Percentiles rank a stretch among this genome's conserved stretches.
phyloP scores from a whole-genome alignment of 2,329 filamentous ascomycete species.

The Diaporthe capsici region DNA sequence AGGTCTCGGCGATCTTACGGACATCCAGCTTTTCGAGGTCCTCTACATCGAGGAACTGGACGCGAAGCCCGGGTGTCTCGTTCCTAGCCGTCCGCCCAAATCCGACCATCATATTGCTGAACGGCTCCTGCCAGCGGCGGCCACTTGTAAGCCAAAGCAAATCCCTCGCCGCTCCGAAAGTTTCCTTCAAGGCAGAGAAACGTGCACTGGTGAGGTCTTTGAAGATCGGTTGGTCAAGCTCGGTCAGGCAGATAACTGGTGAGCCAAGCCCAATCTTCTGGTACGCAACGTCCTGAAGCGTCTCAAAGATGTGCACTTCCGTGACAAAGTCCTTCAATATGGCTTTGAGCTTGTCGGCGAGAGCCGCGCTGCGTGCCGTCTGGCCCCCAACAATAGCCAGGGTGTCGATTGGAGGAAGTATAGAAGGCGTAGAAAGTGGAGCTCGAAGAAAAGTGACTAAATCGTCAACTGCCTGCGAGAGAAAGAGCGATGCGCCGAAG shows the following conservation, averaged over 20 bases:
- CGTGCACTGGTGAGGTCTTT: not conserved
- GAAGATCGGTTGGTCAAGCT: conserved; percentile 8
- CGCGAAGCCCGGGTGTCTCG: conserved; percentile 43
- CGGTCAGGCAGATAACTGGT: not conserved
- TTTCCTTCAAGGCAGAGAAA: conserved; percentile 42
- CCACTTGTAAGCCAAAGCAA: conserved; percentile 46
- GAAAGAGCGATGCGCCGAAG: not conserved
- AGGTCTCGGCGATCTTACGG: conserved; percentile 24
- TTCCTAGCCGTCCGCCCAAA: conserved; percentile 42
- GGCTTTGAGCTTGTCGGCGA: not conserved
- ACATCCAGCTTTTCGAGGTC: not conserved
- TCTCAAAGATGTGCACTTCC: not conserved
- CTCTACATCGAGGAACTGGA: conserved; percentile 46
- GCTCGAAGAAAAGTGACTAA: conserved; percentile 8
- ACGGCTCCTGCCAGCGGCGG: conserved; percentile 39
- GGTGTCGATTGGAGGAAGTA: not conserved
- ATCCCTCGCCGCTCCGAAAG: conserved; percentile 26
- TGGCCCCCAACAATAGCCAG: conserved; percentile 9
- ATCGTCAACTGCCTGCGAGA: conserved; percentile 32
- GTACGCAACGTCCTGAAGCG: not conserved
- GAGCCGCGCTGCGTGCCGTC: not conserved
- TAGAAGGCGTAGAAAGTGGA: not conserved
- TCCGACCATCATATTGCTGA: conserved; percentile 45
- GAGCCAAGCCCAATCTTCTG: not conserved
- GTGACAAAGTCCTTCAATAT: not conserved